Base-by-base conservation (phyloP, 768 basidiomycete genomes). In the Leucocoprinus birnbaumii region DNA sequence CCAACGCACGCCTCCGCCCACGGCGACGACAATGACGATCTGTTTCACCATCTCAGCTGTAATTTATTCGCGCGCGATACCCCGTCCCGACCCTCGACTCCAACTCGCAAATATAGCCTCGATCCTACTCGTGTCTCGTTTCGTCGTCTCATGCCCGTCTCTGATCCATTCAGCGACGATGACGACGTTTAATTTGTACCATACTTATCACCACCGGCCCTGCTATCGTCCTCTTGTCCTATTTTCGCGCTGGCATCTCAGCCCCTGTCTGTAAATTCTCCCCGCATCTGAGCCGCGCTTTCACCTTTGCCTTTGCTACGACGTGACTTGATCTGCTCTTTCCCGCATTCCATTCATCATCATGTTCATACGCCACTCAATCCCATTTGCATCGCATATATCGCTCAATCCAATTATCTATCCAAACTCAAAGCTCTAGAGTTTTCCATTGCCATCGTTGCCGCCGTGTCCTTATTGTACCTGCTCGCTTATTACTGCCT, bases 91-190 rank as follows among this genome's bases (percentile, higher is more conserved):
- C 63, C 48, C 22, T 59, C 48, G 61, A 66, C 67, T 57, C 66
- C 50, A 61, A 63, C 63, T 59, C 63, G 10, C 19, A 44, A 52
- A 62, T 63, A 74, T 26, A 71, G 72, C 27, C 76, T 80, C 62
- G 70, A 77, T 59, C 79, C 79, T 16, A 75, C 76, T 53, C 74
- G 68, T 57, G 73, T 81, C 61, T 71, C 74, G 16, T 85, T 84
- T 59, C 76, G 73, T 64, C 74, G 83, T 60, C 80, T 87, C 63
- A 84, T 86, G 82, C 85, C 85, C 37, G 77, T 84, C 53, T 71
- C 31, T 31, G 31, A 31, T 31, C 31, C 31, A 31, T 31, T 77
- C 19, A 38, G 9, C 13, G 38, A 38, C 38, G 37, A 48, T 60
- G 71, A 71, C 60, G 73, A 74, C 65, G 66, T 50, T 52, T 59